Conservation (phyloP, 2,329 filamentous ascomycete genomes). For the Chlorencoelia australis region DNA sequence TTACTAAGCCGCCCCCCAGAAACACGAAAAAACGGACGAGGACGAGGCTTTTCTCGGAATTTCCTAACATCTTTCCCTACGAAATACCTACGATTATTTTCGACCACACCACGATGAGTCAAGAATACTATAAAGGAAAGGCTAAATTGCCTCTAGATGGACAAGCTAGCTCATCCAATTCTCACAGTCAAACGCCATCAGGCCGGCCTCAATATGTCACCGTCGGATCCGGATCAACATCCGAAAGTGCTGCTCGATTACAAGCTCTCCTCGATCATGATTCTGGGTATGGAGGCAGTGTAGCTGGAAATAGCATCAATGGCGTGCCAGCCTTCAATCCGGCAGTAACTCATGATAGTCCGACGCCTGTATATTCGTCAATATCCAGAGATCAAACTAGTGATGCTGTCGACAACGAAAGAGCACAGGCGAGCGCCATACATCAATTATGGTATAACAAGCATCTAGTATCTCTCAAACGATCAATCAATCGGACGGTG, state of each 20-base stretch:
- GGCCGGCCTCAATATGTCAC: constrained; percentile 66
- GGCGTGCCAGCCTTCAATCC: constrained; percentile 35
- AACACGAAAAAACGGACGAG: too few relatives aligned
- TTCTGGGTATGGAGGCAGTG: constrained; percentile 84
- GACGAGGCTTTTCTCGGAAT: too few relatives aligned
- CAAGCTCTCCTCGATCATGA: constrained; percentile 77
- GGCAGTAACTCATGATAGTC: constrained; percentile 36
- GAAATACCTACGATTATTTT: too few relatives aligned
- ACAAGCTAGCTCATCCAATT: constrained; percentile 11
- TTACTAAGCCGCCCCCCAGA: too few relatives aligned
- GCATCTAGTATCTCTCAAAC: constrained; percentile 76
- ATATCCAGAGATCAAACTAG: constrained; percentile 17
- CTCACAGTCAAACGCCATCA: constrained; percentile 3
- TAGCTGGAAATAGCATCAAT: constrained; percentile 49
- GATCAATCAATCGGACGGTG: constrained; percentile 78
- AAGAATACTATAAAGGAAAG: constrained; percentile 47
- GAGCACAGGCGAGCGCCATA: constrained; percentile 68
- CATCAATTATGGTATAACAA: constrained; percentile 93
- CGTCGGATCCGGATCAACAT: constrained; percentile 71
- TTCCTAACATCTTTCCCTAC: too few relatives aligned
- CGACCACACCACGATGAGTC: too few relatives aligned
- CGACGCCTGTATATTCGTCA: constrained; percentile 33
- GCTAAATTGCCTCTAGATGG: constrained; percentile 26
- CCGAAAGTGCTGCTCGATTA: constrained; percentile 70
- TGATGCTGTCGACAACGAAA: constrained; percentile 47